Base-by-base conservation (phyloP, 768 basidiomycete genomes). In the Pisolithus marmoratus region DNA sequence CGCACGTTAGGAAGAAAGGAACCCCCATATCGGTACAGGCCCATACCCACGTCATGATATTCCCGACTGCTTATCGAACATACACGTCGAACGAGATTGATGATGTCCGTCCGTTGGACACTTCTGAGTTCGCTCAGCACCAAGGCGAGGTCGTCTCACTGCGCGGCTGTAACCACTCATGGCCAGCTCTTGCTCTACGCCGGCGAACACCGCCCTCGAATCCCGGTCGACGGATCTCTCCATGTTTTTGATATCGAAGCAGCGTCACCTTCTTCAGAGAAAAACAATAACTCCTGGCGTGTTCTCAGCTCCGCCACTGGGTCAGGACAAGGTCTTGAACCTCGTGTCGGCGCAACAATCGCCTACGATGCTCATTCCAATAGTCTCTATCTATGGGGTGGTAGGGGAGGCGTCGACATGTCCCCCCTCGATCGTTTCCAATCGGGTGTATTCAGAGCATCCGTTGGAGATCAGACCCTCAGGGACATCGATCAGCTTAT, bases 361-460 rank as follows among this genome's bases (percentile, higher is more conserved):
- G 53, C 52, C 9, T 63, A 53, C 42, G 62, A 66, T 45, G 36
- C 59, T 15, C 23, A 15, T n/a, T 31, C 49, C 6, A 46, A 58
- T 37, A 46, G 15, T 4, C 56, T 75, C 41, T 74, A 75, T 54
- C 44, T 76, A 41, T 79, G 75, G 70, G 76, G 76, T 4, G 76
- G 77, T 4, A 67, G 77, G 17, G 74, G 74, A 2, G 76, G 73
- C 2, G 56, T 61, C 15, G 66, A 68, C 23, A 70, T 71, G 72
- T 61, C 64, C 1, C 72, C 72, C 3, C 60, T 76, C 17, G 58
- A 60, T 8, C 49, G 22, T 2, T 52, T 57, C 36, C 62, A 69
- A 44, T 56, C 66, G 0, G 66, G 68, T n/a, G 22, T 71, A 12
- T 72, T 70, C 67, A 55, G 45, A 11, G 65, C 58, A 37, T 40